A percentile compares a stretch with the other conserved stretches of the same genome.
These are phyloP conservation scores for Conticribra weissflogii DNA, from an alignment of 108 stramenopile species.

Conservation along the genomic window DNA sequence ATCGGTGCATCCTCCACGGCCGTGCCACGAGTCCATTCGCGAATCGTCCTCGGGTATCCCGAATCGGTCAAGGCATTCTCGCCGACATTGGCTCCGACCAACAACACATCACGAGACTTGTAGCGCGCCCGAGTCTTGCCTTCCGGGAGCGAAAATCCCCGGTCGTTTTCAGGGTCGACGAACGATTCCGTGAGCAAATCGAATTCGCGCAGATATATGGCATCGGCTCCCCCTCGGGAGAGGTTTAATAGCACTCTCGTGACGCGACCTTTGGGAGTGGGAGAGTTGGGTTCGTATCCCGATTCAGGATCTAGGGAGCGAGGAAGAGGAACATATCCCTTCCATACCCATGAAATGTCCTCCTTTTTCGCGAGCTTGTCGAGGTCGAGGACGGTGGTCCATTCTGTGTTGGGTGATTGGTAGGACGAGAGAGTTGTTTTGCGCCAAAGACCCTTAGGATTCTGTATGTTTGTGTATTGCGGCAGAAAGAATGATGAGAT, in stretches of 20 bases:
- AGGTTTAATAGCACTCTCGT: slow-evolving; percentile 71
- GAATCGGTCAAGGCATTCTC: slow-evolving; percentile 73
- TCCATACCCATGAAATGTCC: slow-evolving; percentile 89
- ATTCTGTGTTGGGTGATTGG: slow-evolving; percentile 55
- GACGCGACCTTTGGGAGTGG: slow-evolving; percentile 32
- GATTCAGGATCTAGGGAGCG: slow-evolving; percentile 61
- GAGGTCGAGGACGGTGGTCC: slow-evolving; percentile 88
- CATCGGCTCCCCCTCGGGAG: slow-evolving; percentile 92
- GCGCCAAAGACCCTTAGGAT: slow-evolving; percentile 87
- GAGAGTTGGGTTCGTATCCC: slow-evolving; percentile 23
- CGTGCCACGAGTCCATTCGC: slow-evolving; percentile 91
- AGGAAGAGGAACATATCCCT: slow-evolving; percentile 64
- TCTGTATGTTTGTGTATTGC: slow-evolving; percentile 14
- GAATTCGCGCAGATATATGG: slow-evolving; percentile 85
- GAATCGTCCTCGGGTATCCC: slow-evolving; percentile 90
- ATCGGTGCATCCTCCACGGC: slow-evolving; percentile 78
- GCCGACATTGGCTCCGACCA: slow-evolving; percentile 72
- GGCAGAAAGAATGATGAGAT: neutral
- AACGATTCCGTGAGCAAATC: slow-evolving; percentile 80
- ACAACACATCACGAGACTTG: slow-evolving; percentile 51
- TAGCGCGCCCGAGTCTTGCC: slow-evolving; percentile 73
- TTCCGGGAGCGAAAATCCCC: slow-evolving; percentile 71
- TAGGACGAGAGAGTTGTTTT: slow-evolving; percentile 72
- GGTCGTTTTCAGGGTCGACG: slow-evolving; percentile 55
- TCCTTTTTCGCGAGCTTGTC: slow-evolving; percentile 77